Conservation (phyloP, 495 filamentous ascomycete genomes). For the Mycothermus thermophilus region DNA sequence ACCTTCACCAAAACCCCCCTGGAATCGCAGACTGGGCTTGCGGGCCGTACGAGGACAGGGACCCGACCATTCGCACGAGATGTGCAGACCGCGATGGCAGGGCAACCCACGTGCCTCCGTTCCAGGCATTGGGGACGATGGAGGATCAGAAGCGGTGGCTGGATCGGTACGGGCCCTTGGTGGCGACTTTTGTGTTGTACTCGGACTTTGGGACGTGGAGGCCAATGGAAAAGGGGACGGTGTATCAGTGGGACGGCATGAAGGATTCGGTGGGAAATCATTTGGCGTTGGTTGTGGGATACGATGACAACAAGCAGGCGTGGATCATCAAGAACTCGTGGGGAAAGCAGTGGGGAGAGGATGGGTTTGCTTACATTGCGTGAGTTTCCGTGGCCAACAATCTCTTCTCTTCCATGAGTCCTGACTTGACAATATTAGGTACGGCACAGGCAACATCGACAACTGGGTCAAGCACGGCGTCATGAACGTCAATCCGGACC, state of each 20-base stretch:
- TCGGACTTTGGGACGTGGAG: constrained; percentile 7
- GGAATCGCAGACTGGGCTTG: constrained; percentile 13
- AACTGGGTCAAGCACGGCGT: constrained; percentile 11
- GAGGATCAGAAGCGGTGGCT: constrained; percentile 15
- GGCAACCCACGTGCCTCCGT: constrained; percentile 6
- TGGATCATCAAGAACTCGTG: constrained; percentile 17
- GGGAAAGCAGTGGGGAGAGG: constrained; percentile 6
- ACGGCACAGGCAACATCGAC: constrained; percentile 10
- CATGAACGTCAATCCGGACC: constrained; percentile 10
- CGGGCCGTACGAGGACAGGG: constrained; percentile 9
- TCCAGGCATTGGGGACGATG: constrained; percentile 5
- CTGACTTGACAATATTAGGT: constrained; percentile 2
- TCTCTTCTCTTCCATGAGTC: no score
- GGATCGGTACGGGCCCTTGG: constrained; percentile 10
- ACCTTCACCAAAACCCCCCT: background rate
- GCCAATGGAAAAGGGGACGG: background rate
- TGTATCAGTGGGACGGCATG: constrained; percentile 6
- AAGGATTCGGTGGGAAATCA: constrained; percentile 6
- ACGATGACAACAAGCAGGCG: constrained; percentile 9
- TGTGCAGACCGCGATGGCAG: constrained; percentile 9
- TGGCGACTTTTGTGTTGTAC: constrained; percentile 10
- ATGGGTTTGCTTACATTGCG: constrained; percentile 14
- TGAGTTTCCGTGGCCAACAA: no score
- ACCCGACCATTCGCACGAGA: constrained; percentile 1
- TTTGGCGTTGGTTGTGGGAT: constrained; percentile 10